Conservation (phyloP, 139 green algal genomes). For the Chlamydomonas eustigma region DNA sequence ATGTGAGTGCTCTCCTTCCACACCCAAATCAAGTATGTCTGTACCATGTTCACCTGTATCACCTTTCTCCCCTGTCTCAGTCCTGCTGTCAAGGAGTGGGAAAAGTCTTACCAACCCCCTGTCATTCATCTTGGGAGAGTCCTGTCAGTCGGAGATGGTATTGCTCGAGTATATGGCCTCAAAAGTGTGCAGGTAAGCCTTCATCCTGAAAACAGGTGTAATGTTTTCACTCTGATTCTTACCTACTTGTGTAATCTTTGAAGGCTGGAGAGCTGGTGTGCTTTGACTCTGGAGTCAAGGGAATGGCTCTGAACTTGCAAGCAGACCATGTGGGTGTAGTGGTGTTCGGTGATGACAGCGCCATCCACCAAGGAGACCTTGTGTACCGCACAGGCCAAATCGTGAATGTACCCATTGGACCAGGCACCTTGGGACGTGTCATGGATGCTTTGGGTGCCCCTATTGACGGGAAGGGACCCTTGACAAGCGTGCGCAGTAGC, state of each 20-base stretch:
- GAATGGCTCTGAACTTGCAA: constrained; percentile 91
- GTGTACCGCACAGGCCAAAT: constrained; percentile 88
- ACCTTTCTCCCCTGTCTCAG: neutral
- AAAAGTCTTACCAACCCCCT: constrained; percentile 60
- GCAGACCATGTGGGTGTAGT: constrained; percentile 89
- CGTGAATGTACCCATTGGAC: constrained; percentile 84
- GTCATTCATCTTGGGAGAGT: constrained; percentile 76
- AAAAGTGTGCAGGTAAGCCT: constrained; percentile 66
- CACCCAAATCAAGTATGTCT: no score
- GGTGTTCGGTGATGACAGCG: constrained; percentile 76
- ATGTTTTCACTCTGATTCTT: neutral
- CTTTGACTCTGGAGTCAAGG: constrained; percentile 79
- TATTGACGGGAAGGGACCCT: constrained; percentile 81
- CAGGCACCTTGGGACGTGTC: constrained; percentile 78
- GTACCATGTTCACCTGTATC: no score
- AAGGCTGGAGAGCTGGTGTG: constrained; percentile 87
- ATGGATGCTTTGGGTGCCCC: constrained; percentile 79
- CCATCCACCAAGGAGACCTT: constrained; percentile 78
- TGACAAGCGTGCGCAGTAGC: constrained; percentile 57
- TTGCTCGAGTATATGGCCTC: constrained; percentile 85
- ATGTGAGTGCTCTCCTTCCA: constrained; percentile 29
- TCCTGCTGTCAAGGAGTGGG: constrained; percentile 49
- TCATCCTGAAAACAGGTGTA: neutral
- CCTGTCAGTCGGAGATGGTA: constrained; percentile 88
- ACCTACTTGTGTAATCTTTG: neutral